Base-by-base conservation (phyloP, 2,329 filamentous ascomycete genomes). In the Eutypa lata region DNA sequence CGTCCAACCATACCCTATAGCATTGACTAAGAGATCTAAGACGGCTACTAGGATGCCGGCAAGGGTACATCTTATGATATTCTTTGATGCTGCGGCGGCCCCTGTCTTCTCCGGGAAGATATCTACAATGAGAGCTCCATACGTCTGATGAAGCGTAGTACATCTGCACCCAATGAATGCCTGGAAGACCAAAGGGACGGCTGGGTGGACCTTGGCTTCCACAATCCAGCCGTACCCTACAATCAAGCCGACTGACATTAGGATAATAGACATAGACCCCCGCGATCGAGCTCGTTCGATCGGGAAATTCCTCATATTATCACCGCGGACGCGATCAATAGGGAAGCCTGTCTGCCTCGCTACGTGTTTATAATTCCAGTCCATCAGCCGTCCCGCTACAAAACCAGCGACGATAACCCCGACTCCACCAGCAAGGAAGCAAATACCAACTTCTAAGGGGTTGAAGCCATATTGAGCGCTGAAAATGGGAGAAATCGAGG, bases 341-440 rank as follows among this genome's bases (percentile, higher is more conserved):
- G 67, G 53, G 11, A 81, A 65, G 8, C 74, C 73, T 1, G 75
- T 63, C 6, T 68, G 65, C 11, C 64, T 63, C 3, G 80, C 79
- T 42, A 76, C 70, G 10, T 77, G 71, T 1, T 73, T 69, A 60
- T 80, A 86, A 58, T 81, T 83, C 66, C 73, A 75, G 61, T 86
- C 81, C 13, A 84, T 71, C 1, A 82, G 50, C 13, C 69, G 68
- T 8, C 80, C 76, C 33, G 66, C 70, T 16, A 73, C 63, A 22
- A 73, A 47, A 7, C 54, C 53, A 19, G 58, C 53, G 19, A 67
- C 47, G 33, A 73, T 58, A 40, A 66, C 64, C 5, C 74, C 74
- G 6, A 65, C 51, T 13, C 71, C 73, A 38, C 73, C 69, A 0
- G 73, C 67, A 18, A 69, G 62, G 55, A 69, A 78, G 8, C 54